Evolutionary conservation across 23 red algal species (phyloP).

Genomic region (Gracilariopsis chorda): DNA sequence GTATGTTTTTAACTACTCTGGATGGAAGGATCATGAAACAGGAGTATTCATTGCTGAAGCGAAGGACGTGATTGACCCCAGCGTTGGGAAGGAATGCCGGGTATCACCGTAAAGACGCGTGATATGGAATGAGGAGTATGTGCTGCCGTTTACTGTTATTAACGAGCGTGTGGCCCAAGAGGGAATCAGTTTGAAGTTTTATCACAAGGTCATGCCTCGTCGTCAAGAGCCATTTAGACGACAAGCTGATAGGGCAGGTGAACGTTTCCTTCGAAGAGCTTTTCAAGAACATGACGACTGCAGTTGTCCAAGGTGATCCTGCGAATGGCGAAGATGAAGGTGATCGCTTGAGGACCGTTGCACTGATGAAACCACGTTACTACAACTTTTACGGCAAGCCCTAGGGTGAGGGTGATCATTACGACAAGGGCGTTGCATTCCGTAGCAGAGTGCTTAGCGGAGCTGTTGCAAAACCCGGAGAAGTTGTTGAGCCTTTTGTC

Average conservation of each 20-base stretch:
- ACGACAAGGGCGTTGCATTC: slow-evolving; percentile 70
- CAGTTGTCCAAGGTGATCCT: slow-evolving; percentile 61
- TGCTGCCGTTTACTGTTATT: slow-evolving; percentile 52
- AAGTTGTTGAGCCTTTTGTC: slow-evolving; percentile 22
- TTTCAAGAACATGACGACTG: slow-evolving; percentile 29
- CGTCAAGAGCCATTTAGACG: neutral
- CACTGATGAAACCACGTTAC: slow-evolving; percentile 77
- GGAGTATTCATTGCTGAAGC: slow-evolving; percentile 48
- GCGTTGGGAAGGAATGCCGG: slow-evolving; percentile 37
- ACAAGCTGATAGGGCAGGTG: slow-evolving; percentile 60
- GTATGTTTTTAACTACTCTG: slow-evolving; percentile 57
- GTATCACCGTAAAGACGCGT: slow-evolving; percentile 40
- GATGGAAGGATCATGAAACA: neutral
- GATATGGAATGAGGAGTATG: slow-evolving; percentile 73
- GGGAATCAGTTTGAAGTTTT: slow-evolving; percentile 47
- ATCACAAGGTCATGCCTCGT: slow-evolving; percentile 36
- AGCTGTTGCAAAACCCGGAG: slow-evolving; percentile 55
- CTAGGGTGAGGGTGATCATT: slow-evolving; percentile 26
- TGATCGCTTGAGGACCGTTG: slow-evolving; percentile 41
- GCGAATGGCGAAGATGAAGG: slow-evolving; percentile 56
- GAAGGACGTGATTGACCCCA: slow-evolving; percentile 39
- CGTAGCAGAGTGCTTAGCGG: slow-evolving; percentile 64
- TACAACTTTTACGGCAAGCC: slow-evolving; percentile 89
- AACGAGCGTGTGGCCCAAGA: slow-evolving; percentile 53
- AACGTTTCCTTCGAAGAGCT: slow-evolving; percentile 52